Evolutionary conservation across 495 filamentous ascomycete species (phyloP), one percentile per base, ranked within the genome.

Genomic region (Neurospora sp.): DNA sequence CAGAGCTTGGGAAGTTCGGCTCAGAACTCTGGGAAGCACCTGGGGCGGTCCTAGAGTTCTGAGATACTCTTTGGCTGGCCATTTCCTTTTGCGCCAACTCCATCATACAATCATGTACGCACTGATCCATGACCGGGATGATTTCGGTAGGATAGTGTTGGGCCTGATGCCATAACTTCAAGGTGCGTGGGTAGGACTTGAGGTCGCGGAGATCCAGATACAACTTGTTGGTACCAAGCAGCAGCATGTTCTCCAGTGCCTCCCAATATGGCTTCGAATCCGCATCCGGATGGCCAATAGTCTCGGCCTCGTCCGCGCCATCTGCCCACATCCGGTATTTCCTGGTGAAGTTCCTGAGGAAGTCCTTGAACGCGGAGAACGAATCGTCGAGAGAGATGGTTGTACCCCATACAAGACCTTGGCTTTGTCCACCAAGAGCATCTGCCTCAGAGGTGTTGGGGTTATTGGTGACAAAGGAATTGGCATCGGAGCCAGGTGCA

Each of bases 71-170:
- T 76, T 92, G 82, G 70, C 88, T 89, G 11, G 90, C 87, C 92
- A 94, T 92, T 77, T 93, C 90, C 72, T 92, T 91, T 70, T 91
- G 87, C 8, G 96, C 92, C 71, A 97, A 85, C 77, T 97, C 94
- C 59, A 97, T 89, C 91, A 98, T 96, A 24, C 92, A 86, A 82
- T 99, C 94, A 79, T 97, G 96, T 70, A 98, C 88, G 28, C 88
- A 88, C 78, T 95, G 93, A 85, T 99, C 96, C 92, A 99, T 97
- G 69, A 99, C 85, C 2, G 94, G 94, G 73, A 99, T 91, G 71
- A 98, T 94, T 85, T 99, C 96, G 76, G 93, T 92, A 0, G 96
- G 96, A 77, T 98, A 98, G 31, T 91, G 90, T 75, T 94, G 93
- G 69, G 94, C 85, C 79, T 98, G 96, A 80, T 97, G 93, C 93